Base-by-base conservation (phyloP, 768 basidiomycete genomes). In the Porphyrellus cyaneotinctus region DNA sequence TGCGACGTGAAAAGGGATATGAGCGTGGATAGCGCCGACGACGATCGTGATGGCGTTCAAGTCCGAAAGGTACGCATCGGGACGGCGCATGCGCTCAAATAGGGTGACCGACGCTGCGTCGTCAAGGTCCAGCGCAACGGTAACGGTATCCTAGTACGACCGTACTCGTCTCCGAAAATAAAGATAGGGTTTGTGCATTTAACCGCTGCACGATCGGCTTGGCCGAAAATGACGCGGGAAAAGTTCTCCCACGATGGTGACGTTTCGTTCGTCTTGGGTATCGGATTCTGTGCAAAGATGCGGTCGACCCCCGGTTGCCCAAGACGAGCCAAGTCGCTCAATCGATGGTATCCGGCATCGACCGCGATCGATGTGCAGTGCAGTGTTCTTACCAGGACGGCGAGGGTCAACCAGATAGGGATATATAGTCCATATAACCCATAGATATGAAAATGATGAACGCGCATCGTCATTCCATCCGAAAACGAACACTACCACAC, bases 331-430 rank as follows among this genome's bases (percentile, higher is more conserved):
- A 28, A 23, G 23, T 53, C n/a, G 38, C 38, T 11, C 14, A 37
- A 42, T 57, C 35, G 24, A 37, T 38, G 31, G 22, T 30, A 44
- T 50, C 51, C 53, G 47, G 62, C 46, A 53, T 55, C 49, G 26
- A 61, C 47, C 48, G 58, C 49, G 62, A 64, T 62, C 62, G 43
- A 8, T 30, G 39, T 28, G 43, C 33, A 47, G 48, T 23, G 7
- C 8, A 5, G 26, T 5, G 5, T 55, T 53, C 39, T 51, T 36
- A 37, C 39, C 30, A 51, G 23, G 9, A 43, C 41, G 31, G 31
- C 38, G 53, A 48, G 45, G 37, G 33, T 18, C 7, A 37, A 57
- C 61, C 54, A 14, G 30, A 62, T 58, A 10, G 43, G 58, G 51
- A 49, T 52, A 50, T 20, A 18, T 43, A 17, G 24, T 9, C 26